These are phyloP conservation scores for Raphanus raphanistrum DNA, from an alignment of 345 rosid species.

Conservation along the genomic window DNA sequence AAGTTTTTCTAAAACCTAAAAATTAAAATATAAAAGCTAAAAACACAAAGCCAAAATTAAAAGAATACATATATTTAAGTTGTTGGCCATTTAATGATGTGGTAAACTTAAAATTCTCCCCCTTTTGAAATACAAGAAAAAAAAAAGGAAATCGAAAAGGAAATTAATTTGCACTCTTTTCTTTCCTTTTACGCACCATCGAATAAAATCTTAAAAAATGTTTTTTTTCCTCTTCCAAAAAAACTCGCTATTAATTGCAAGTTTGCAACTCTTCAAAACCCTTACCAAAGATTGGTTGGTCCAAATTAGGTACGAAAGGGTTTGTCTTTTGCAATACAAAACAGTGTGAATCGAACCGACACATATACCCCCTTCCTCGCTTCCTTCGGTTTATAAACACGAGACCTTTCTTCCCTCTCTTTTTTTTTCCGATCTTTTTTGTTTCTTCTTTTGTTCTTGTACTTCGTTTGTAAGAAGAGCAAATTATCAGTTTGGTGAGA, in stretches of 20 bases:
- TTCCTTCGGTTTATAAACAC: not conserved
- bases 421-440: not conserved
- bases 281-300: not conserved
- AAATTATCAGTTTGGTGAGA: not conserved
- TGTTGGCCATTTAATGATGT: too few relatives aligned
- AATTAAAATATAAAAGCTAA: too few relatives aligned
- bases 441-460: not conserved
- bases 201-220: too few relatives aligned
- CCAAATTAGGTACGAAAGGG: not conserved
- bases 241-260: constrained; percentile 1
- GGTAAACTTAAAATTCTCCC: too few relatives aligned
- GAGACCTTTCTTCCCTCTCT: not conserved
- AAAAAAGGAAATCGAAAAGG: too few relatives aligned
- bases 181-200: too few relatives aligned
- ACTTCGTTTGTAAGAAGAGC: not conserved
- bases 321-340: not conserved
- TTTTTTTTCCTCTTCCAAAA: too few relatives aligned
- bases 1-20: too few relatives aligned
- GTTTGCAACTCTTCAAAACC: not conserved
- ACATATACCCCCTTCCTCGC: constrained; percentile 18
- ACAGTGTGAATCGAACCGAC: constrained; percentile 21
- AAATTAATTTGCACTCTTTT: too few relatives aligned
- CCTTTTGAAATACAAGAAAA: too few relatives aligned
- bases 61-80: too few relatives aligned
- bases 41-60: too few relatives aligned